Base-by-base conservation (phyloP, 805 yeast species). In the Teunomyces stri region DNA sequence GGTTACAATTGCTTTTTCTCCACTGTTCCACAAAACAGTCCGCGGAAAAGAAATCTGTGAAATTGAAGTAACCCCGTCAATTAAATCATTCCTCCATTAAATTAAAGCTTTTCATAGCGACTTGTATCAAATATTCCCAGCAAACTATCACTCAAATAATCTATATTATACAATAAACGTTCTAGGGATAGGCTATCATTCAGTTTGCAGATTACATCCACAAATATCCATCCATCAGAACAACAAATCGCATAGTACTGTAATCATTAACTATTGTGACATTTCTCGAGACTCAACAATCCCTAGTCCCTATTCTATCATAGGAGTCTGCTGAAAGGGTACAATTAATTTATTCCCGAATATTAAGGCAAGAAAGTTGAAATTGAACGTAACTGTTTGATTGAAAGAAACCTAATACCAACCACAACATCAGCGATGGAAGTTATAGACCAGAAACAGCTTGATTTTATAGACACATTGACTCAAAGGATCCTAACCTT, bases 401-500 rank as follows among this genome's bases (percentile, higher is more conserved):
- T 31, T 13, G 34, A 31, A 13, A 5, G 16, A 31, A 31, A 13
- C 34, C 16, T 12, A 37, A 37, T n/a, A 12, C 12, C 13, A 37
- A 21, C 40, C 13, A 37, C 20, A 37, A 22, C 11, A 37, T n/a
- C 29, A 12, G 25, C 13, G 16, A 37, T 37, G 40, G 40, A 37
- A 22, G 25, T 37, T 6, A 21, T 37, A 37, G 40, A 37, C 16
- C 40, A 37, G 40, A 37, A 37, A 13, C 40, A 37, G 29, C 45
- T 46, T 40, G 58, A 51, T 41, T 66, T 58, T 43, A 55, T 68
- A 5, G 56, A 56, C 15, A 53, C 64, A 6, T 44, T 68, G 21
- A 45, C 60, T 16, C 56, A 56, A 45, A 49, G 76, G 38, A 56
- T 72, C 35, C 69, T 63, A 42, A 58, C 65, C 21, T 56, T 70